A percentile compares a stretch with the other conserved stretches of the same genome.
phyloP scores from a whole-genome alignment of 768 basidiomycete species.

The Boletus rubescentipes region DNA sequence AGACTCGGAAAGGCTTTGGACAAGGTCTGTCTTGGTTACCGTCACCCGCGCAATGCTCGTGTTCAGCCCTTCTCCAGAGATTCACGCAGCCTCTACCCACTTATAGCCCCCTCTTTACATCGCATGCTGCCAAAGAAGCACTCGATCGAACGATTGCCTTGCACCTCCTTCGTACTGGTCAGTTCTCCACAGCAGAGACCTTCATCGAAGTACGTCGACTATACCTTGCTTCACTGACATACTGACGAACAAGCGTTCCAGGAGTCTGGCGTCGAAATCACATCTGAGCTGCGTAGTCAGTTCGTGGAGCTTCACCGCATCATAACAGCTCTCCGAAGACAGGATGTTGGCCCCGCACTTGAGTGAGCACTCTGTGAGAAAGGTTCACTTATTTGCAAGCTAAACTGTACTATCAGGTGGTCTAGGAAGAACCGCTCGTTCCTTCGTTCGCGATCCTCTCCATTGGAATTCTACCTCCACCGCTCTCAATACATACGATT shows the following conservation, averaged over 20 bases:
- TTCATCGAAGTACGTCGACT: conserved; percentile 61
- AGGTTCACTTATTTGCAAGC: neutral
- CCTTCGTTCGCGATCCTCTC: conserved; percentile 66
- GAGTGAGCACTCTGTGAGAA: conserved; percentile 44
- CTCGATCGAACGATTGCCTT: conserved; percentile 70
- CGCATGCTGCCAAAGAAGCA: conserved; percentile 54
- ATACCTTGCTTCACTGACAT: conserved; percentile 2
- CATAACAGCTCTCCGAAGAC: conserved; percentile 59
- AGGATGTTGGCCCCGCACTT: conserved; percentile 77
- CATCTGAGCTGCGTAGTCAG: conserved; percentile 47
- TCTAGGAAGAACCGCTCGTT: conserved; percentile 62
- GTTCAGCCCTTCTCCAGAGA: conserved; percentile 43
- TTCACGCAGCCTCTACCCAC: conserved; percentile 60
- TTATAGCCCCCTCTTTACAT: conserved; percentile 66
- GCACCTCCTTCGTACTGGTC: conserved; percentile 79
- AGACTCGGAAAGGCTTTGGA: conserved; percentile 86
- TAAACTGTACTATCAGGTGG: conserved; percentile 60
- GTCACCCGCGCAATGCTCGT: neutral
- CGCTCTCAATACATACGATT: conserved; percentile 87
- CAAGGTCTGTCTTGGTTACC: conserved; percentile 57
- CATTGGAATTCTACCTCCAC: conserved; percentile 87
- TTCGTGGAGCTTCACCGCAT: conserved; percentile 75
- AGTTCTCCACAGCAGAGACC: conserved; percentile 72
- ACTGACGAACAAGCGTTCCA: conserved; percentile 25
- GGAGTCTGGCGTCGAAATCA: conserved; percentile 67